Evolutionary conservation across 192 early-diverging fungal genomes (phyloP), one percentile per base, ranked within the genome.

Genomic region (Entomortierella chlamydospora): DNA sequence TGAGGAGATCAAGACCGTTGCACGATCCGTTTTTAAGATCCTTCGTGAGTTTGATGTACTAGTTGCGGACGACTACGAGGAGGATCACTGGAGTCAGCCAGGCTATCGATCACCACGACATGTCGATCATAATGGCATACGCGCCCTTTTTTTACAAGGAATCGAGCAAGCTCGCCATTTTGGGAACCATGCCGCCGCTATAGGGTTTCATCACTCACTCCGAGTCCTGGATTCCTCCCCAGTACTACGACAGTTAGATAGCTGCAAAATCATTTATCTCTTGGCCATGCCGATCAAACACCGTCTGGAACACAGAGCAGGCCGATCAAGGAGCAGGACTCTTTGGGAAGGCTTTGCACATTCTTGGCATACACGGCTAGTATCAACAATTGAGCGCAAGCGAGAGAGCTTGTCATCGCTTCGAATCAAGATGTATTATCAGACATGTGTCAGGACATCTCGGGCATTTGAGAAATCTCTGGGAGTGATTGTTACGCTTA

Each of bases 121-220:
- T 17, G 53, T 31, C 17, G 34, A 33, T 31, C 61, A 82, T 39
- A 26, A 41, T 0, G 51, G 61, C 18, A 73, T 73, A 1, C 64
- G 52, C 0, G 33, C 64, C 11, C 60, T 73, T 13, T 61, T 73
- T 20, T 23, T 65, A 8, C 66, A 68, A 65, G 72, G 70, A 4
- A 52, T 73, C 17, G 67, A 82, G 49, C 68, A 72, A 58, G 73
- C 82, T 22, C 82, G 64, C 15, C 23, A 22, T 34, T 68, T 62
- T 57, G 74, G 71, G n/a, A 77, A 83, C 57, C 73, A 79, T 69
- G 74, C 70, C 2, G 76, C 76, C 2, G 82, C 82, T 20, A 66
- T 83, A 50, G 68, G 64, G 5, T 73, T 78, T 39, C 76, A 83
- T 51, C 82, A 83, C 37, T 50, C 82, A 22, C 71, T 82, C 2